Evolutionary conservation across 2,329 filamentous ascomycete genomes (phyloP).

Genomic region (Alternaria sp.): DNA sequence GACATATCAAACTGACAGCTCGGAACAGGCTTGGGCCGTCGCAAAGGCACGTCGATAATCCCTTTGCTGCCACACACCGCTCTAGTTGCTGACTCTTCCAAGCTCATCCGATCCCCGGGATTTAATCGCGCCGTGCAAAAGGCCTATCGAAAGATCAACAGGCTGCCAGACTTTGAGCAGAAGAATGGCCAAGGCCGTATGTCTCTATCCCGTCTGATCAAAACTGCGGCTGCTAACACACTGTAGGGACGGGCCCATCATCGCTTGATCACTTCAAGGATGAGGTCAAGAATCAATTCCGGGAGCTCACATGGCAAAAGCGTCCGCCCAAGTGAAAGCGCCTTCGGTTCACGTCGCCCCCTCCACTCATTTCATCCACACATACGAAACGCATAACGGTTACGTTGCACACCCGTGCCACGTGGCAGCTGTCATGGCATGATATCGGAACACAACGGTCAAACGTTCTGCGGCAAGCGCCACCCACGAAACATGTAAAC

Average conservation of each 20-base stretch:
- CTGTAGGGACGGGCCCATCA: constrained; percentile 45
- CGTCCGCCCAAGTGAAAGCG: constrained; percentile 38
- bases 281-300: constrained; percentile 61
- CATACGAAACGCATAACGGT: not conserved
- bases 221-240: not conserved
- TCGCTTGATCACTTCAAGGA: constrained; percentile 63
- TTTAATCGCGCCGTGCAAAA: constrained; percentile 65
- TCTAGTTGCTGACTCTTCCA: not conserved
- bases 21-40: constrained; percentile 50
- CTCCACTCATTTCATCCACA: constrained; percentile 4
- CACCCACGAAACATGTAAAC: not conserved
- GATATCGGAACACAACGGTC: not conserved
- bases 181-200: constrained; percentile 56
- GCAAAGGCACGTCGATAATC: constrained; percentile 39
- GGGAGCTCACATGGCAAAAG: constrained; percentile 50
- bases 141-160: constrained; percentile 59
- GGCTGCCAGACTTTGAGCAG: constrained; percentile 54
- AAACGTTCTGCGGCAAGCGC: not conserved
- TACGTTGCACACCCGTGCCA: not conserved
- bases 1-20: constrained; percentile 28
- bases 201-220: constrained; percentile 37
- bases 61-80: not conserved
- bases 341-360: not conserved
- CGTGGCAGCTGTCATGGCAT: not conserved
- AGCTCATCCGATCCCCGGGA: constrained; percentile 63